Evolutionary conservation across 768 basidiomycete genomes (phyloP).

Genomic region (Nidularia pulvinata): DNA sequence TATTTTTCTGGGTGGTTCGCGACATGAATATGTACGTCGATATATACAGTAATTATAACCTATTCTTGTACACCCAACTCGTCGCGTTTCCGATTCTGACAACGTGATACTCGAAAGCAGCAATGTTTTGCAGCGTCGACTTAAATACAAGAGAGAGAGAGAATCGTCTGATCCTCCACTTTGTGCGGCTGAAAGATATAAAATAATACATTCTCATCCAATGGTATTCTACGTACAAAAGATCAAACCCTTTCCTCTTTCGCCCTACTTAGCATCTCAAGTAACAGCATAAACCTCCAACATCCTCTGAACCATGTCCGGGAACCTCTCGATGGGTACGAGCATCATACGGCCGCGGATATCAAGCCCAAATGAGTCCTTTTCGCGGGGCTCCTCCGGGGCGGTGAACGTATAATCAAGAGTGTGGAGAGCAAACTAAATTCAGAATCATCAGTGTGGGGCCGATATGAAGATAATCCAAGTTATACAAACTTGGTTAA

Average conservation of each 20-base stretch:
- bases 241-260: too few relatives aligned
- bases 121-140: too few relatives aligned
- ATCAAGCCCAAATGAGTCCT: slow-evolving; percentile 74
- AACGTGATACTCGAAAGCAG: too few relatives aligned
- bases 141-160: too few relatives aligned
- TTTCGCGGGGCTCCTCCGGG: slow-evolving; percentile 49
- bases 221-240: too few relatives aligned
- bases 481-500: slow-evolving; percentile 52
- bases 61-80: neutral
- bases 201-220: too few relatives aligned
- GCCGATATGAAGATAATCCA: neutral
- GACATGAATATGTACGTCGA: slow-evolving; percentile 3
- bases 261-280: neutral
- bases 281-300: slow-evolving; percentile 25
- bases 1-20: slow-evolving; percentile 49
- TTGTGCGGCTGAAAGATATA: too few relatives aligned
- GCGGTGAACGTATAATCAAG: slow-evolving; percentile 51
- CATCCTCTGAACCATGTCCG: slow-evolving; percentile 36
- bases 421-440: slow-evolving; percentile 44
- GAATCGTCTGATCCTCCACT: too few relatives aligned
- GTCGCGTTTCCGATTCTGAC: neutral
- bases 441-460: neutral
- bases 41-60: neutral
- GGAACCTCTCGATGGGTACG: slow-evolving; percentile 42
- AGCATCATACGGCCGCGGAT: slow-evolving; percentile 67